Evolutionary conservation across 1,284 basidiomycete species (phyloP).

Genomic region (Ceratobasidium sp.): DNA sequence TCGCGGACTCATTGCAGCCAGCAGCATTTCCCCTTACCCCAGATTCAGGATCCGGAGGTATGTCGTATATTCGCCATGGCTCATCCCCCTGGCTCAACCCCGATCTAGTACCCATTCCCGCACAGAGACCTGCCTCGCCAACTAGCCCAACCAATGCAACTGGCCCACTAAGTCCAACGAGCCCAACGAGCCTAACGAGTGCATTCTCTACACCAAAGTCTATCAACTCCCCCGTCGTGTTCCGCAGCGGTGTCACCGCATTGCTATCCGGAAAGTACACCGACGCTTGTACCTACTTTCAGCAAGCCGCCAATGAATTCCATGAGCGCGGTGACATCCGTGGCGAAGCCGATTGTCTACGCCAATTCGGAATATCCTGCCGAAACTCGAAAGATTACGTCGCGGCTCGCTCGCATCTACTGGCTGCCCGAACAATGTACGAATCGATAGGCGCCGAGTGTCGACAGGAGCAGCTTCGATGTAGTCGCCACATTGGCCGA

Average conservation of each 20-base stretch:
- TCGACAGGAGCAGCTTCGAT: constrained; percentile 27
- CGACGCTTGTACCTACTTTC: constrained; percentile 16
- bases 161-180: background rate
- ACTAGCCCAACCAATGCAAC: background rate
- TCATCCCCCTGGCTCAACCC: background rate
- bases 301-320: constrained; percentile 11
- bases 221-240: background rate
- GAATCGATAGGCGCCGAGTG: constrained; percentile 11
- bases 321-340: background rate
- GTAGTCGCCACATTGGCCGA: constrained; percentile 21
- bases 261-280: constrained; percentile 25
- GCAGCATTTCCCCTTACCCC: background rate
- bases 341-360: constrained; percentile 32
- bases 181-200: background rate
- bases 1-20: background rate
- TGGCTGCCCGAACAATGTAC: constrained; percentile 19
- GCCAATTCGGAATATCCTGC: constrained; percentile 30
- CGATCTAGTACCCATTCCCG: background rate
- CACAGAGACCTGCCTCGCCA: background rate
- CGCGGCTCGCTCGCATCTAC: constrained; percentile 25
- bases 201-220: background rate
- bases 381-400: constrained; percentile 24
- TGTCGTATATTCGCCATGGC: background rate
- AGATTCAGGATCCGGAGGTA: background rate
- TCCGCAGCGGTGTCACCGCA: constrained; percentile 2